A percentile compares a stretch with the other conserved stretches of the same genome.
Evolutionary conservation across 2,329 filamentous ascomycete species (phyloP).

Genomic region (Botrytis fabae): DNA sequence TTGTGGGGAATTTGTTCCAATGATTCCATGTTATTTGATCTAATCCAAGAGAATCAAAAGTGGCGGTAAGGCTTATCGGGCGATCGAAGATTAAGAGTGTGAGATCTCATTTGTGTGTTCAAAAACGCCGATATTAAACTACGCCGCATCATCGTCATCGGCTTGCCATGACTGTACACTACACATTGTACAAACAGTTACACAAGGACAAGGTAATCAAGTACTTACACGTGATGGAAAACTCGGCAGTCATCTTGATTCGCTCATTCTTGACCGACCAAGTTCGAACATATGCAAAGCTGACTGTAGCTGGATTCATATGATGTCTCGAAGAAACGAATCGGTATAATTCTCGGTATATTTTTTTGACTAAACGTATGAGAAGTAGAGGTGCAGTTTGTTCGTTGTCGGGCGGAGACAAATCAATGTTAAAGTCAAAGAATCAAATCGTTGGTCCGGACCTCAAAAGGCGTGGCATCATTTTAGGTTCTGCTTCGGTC

Average conservation of each 20-base stretch:
- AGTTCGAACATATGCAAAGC: background rate
- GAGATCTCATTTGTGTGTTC: too few relatives aligned
- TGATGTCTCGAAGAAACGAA: background rate
- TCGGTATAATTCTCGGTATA: background rate
- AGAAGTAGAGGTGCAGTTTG: background rate
- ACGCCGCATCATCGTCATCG: background rate
- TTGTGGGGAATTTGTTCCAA: background rate
- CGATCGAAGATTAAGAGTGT: background rate
- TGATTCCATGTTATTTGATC: background rate
- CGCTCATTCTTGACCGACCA: background rate
- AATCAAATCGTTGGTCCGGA: background rate
- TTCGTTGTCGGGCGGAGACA: background rate
- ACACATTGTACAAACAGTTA: background rate
- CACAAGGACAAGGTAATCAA: background rate
- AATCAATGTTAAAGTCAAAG: background rate
- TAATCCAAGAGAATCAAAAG: background rate
- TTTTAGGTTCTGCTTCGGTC: slow-evolving; percentile 1
- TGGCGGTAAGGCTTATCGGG: background rate
- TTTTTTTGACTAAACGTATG: background rate
- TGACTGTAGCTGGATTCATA: background rate
- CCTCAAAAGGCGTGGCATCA: background rate
- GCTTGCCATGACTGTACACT: background rate
- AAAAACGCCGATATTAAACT: background rate
- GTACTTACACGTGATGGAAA: background rate
- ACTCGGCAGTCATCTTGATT: background rate